A percentile compares a stretch with the other conserved stretches of the same genome.
phyloP scores from a whole-genome alignment of 306 rosid species.

The Cucumis cinereus region DNA sequence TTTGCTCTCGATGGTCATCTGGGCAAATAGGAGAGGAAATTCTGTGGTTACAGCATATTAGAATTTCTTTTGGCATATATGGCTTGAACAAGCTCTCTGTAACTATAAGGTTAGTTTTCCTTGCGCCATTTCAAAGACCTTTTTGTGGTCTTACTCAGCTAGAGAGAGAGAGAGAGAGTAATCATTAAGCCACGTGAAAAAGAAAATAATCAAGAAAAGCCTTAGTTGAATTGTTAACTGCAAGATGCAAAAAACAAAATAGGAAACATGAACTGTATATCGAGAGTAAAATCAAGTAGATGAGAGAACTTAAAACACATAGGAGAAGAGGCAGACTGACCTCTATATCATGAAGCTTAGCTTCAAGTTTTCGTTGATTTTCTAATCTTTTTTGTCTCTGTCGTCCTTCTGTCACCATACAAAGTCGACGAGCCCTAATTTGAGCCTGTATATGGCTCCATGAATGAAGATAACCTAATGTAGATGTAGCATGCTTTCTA shows the following conservation, averaged over 20 bases:
- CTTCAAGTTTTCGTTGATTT: slow-evolving; percentile 85
- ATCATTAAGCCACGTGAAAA: neutral
- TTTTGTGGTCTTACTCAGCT: neutral
- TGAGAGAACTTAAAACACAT: neutral
- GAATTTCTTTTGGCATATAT: neutral
- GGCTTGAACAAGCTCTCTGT: neutral
- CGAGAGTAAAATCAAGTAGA: neutral
- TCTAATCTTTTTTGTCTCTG: slow-evolving; percentile 64
- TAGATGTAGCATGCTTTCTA: slow-evolving; percentile 57
- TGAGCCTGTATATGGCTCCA: slow-evolving; percentile 79
- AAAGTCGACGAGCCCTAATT: slow-evolving; percentile 65
- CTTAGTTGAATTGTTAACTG: neutral
- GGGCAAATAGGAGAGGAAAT: neutral
- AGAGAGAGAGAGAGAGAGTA: neutral
- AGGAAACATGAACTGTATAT: neutral
- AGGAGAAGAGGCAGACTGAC: slow-evolving; percentile 20
- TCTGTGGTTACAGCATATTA: neutral
- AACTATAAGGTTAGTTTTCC: neutral
- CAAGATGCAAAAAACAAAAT: neutral
- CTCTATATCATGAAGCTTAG: slow-evolving; percentile 80
- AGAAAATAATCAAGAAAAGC: neutral
- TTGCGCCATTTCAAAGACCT: neutral
- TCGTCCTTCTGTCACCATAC: slow-evolving; percentile 87
- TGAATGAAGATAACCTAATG: slow-evolving; percentile 63
- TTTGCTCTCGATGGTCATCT: neutral